Evolutionary conservation across 2,329 filamentous ascomycete species (phyloP).

Genomic region (Aspergillus glaucus): DNA sequence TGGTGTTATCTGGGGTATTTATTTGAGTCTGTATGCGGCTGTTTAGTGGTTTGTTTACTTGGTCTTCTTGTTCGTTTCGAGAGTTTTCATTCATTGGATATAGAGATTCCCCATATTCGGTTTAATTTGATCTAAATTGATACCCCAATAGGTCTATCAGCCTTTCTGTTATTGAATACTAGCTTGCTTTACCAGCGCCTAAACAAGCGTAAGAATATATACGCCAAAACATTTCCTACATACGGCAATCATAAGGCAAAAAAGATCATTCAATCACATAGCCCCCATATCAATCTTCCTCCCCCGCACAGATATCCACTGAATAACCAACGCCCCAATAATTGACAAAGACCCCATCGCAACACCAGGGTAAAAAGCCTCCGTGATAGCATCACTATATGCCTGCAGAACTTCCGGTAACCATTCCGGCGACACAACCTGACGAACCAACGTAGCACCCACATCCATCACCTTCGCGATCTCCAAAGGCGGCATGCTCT

Average conservation of each 20-base stretch:
- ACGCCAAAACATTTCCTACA: not conserved
- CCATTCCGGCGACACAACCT: constrained; percentile 18
- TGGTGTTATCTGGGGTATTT: constrained; percentile 68
- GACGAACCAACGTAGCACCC: constrained; percentile 34
- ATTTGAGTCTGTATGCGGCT: constrained; percentile 59
- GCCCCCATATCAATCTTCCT: constrained; percentile 19
- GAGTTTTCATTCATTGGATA: not conserved
- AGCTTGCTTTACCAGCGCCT: not conserved
- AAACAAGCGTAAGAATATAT: not conserved
- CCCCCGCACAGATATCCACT: constrained; percentile 38
- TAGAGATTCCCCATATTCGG: not conserved
- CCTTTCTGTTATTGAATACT: not conserved
- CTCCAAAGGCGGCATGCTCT: constrained; percentile 20
- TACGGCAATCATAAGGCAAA: not conserved
- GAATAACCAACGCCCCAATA: constrained; percentile 28
- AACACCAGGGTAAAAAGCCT: constrained; percentile 35
- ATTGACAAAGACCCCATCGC: constrained; percentile 31
- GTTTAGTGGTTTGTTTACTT: constrained; percentile 14
- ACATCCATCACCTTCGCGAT: constrained; percentile 22
- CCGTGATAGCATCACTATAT: constrained; percentile 33
- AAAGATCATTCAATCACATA: not conserved
- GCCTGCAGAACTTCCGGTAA: constrained; percentile 26
- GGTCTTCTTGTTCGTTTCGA: not conserved
- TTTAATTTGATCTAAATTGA: no score
- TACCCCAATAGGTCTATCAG: no score